Conservation (phyloP, 805 yeast genomes). For the Kazachstania kunashirensis region DNA sequence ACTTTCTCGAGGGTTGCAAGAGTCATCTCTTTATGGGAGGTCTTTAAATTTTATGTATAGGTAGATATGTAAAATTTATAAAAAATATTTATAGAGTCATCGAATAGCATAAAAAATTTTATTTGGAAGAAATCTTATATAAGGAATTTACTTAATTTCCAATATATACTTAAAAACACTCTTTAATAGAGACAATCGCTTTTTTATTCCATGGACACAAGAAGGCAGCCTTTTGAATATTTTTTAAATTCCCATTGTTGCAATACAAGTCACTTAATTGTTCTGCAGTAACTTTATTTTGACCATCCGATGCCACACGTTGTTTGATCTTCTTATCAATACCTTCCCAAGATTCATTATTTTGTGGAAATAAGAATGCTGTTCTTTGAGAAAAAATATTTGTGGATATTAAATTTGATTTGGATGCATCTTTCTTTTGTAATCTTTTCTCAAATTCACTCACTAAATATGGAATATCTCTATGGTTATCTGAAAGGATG, state of each 20-base stretch:
- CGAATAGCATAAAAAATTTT: too few relatives aligned
- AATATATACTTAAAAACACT: constrained; percentile 19
- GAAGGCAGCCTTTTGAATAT: constrained; percentile 59
- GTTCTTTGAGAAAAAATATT: constrained; percentile 49
- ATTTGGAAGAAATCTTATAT: too few relatives aligned
- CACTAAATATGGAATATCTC: constrained; percentile 50
- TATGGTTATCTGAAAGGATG: constrained; percentile 40
- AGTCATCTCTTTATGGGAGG: constrained; percentile 47
- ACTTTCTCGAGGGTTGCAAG: constrained; percentile 48
- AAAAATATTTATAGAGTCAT: too few relatives aligned
- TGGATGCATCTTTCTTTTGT: constrained; percentile 9
- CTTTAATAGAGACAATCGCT: constrained; percentile 24
- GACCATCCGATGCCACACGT: constrained; percentile 44
- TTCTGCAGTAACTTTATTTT: constrained; percentile 39
- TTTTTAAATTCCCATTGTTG: constrained; percentile 39
- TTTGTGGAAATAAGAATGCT: constrained; percentile 67
- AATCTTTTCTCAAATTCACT: constrained; percentile 41
- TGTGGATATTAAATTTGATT: constrained; percentile 10
- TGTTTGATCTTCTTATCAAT: constrained; percentile 48
- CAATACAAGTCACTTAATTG: constrained; percentile 43
- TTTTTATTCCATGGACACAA: constrained; percentile 44
- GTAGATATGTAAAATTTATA: background rate
- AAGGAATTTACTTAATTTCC: too few relatives aligned
- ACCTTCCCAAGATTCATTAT: constrained; percentile 58
- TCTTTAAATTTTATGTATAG: constrained; percentile 30